These are phyloP conservation scores for maize (Zea mays) DNA, from an alignment of 176 grass and related monocot genomes.

Conservation along the genomic window DNA sequence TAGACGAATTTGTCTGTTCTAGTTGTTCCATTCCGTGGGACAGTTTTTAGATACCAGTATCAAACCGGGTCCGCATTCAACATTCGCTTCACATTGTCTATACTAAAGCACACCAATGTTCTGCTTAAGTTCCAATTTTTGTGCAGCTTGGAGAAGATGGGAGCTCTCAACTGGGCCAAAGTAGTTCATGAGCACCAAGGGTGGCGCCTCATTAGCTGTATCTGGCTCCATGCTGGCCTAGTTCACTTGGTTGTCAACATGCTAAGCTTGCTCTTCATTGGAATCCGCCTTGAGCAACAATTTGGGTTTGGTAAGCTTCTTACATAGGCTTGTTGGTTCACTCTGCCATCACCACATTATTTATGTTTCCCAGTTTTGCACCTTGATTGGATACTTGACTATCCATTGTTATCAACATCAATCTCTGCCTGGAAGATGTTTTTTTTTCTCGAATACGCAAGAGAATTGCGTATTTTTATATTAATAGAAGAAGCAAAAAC, in stretches of 20 bases:
- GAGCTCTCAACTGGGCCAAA: conserved; percentile 87
- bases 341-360: not conserved
- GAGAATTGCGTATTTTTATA: too few relatives aligned
- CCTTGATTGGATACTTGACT: conserved; percentile 10
- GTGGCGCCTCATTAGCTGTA: conserved; percentile 79
- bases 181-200: conserved; percentile 77
- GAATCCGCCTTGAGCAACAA: conserved; percentile 90
- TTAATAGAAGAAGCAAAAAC: too few relatives aligned
- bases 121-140: conserved; percentile 4
- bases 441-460: too few relatives aligned
- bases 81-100: not conserved
- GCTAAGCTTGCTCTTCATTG: conserved; percentile 88
- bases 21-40: not conserved
- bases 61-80: not conserved
- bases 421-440: not conserved
- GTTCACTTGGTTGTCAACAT: conserved; percentile 88
- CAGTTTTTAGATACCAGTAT: not conserved
- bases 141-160: conserved; percentile 80
- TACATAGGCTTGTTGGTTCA: conserved; percentile 1
- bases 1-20: not conserved
- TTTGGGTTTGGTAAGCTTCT: conserved; percentile 82
- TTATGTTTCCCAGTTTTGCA: not conserved
- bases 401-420: not conserved
- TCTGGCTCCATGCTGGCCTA: conserved; percentile 85
- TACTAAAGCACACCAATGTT: not conserved